Evolutionary conservation across 1,284 basidiomycete species (phyloP), one percentile per base, ranked within the genome.

Genomic region (Puccinia sorghi): DNA sequence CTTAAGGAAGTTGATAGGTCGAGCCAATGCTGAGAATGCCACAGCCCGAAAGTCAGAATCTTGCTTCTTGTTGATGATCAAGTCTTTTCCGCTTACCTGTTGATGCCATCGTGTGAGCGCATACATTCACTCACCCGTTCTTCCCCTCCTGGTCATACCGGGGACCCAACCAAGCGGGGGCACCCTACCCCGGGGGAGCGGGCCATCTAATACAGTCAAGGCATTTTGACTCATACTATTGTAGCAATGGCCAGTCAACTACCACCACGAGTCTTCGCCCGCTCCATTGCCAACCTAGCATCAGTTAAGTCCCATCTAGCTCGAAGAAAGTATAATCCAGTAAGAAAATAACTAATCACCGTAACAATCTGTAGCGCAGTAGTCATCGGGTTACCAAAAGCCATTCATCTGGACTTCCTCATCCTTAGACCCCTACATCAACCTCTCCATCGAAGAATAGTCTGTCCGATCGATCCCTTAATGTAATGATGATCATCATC

Each of bases 381-480:
- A 72, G 70, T 57, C 54, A 59, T 37, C 56, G 59, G 56, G 25
- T 9, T 15, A 3, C 3, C 13, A 32, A 6, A 20, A 50, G 3
- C 48, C 67, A 17, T 0, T 50, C 17, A 70, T 70, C 5, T 70
- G 67, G 46, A 54, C 59, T 9, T 73, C 72, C 5, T 61, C n/a
- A 3, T 73, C 72, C 2, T 63, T 73, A 13, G 46, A 73, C 37
- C 72, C 72, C 17, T 73, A 63, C 61, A 27, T 50, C n/a, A 73
- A 73, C 61, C 54, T 75, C 25, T 50, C 61, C 11, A 54, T 66
- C n/a, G 73, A 75, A 66, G 73, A 75, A 32, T 67, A 39, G 73
- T 67, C 4, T n/a, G n/a, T n/a, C n/a, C n/a, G n/a, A n/a, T n/a
- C n/a, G n/a, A n/a, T n/a, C n/a, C n/a, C n/a, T n/a, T n/a, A n/a